Conservation (phyloP, 768 basidiomycete genomes). For the Amanita polypyramis region DNA sequence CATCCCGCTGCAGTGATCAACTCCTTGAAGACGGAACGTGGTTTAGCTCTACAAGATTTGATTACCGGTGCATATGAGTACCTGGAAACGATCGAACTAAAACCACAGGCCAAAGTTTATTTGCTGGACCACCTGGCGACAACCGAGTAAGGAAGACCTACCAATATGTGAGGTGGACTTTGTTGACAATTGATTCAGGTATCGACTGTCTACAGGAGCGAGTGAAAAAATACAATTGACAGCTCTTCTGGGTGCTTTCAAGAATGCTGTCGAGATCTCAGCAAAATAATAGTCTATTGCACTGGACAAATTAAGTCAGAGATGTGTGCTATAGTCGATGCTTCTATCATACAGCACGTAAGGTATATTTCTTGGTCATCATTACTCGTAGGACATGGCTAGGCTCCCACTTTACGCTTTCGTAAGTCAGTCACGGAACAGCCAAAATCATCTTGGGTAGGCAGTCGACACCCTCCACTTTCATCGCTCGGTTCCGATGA, state of each 20-base stretch:
- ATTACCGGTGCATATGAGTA: slow-evolving; percentile 89
- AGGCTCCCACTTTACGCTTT: slow-evolving; percentile 19
- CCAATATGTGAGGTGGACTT: neutral
- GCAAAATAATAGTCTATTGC: slow-evolving; percentile 24
- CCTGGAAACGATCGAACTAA: slow-evolving; percentile 76
- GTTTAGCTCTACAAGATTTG: slow-evolving; percentile 90
- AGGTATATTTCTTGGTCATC: neutral
- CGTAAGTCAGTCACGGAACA: slow-evolving; percentile 31
- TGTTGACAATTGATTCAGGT: slow-evolving; percentile 33
- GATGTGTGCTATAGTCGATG: neutral
- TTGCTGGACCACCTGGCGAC: slow-evolving; percentile 89
- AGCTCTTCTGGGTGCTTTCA: slow-evolving; percentile 86
- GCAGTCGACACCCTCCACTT: slow-evolving; percentile 22
- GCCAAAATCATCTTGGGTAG: slow-evolving; percentile 30
- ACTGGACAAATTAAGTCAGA: neutral
- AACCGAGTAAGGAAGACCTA: slow-evolving; percentile 68
- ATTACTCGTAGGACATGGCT: neutral
- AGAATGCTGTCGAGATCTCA: slow-evolving; percentile 78
- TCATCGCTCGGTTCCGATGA: slow-evolving; percentile 21
- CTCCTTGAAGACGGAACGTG: slow-evolving; percentile 81
- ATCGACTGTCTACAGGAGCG: slow-evolving; percentile 85
- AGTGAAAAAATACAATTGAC: slow-evolving; percentile 93
- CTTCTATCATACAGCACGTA: too few relatives aligned
- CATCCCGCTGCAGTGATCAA: slow-evolving; percentile 55
- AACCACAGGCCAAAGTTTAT: slow-evolving; percentile 80